A percentile compares a stretch with the other conserved stretches of the same genome.
Conservation (phyloP, 768 basidiomycete species). For the Panaeolus cyanescens region DNA sequence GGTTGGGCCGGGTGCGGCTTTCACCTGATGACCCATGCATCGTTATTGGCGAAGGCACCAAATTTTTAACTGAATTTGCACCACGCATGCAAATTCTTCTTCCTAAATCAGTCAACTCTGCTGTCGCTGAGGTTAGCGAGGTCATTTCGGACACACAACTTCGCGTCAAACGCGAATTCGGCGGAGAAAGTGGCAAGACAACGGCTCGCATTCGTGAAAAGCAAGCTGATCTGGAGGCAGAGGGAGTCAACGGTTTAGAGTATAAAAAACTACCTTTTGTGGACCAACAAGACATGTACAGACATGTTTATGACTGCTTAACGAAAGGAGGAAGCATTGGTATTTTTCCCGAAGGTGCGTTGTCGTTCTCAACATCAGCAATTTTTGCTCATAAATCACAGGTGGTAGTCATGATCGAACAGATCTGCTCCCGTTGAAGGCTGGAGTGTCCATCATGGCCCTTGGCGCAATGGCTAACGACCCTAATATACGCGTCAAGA, state of each 20-base stretch:
- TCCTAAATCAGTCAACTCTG: slow-evolving; percentile 75
- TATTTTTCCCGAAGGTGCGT: slow-evolving; percentile 94
- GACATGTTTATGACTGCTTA: slow-evolving; percentile 85
- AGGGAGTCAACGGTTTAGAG: slow-evolving; percentile 63
- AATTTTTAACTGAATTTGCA: slow-evolving; percentile 70
- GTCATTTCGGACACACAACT: slow-evolving; percentile 88
- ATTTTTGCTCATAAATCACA: slow-evolving; percentile 29
- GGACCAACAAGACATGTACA: slow-evolving; percentile 95
- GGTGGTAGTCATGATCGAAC: slow-evolving; percentile 98
- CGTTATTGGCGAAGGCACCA: slow-evolving; percentile 82
- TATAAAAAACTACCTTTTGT: slow-evolving; percentile 88
- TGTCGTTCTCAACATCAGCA: neutral
- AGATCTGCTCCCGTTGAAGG: slow-evolving; percentile 94
- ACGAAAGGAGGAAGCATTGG: slow-evolving; percentile 90
- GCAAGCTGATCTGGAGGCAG: slow-evolving; percentile 54
- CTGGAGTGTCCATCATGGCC: slow-evolving; percentile 97
- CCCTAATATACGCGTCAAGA: slow-evolving; percentile 82
- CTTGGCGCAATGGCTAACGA: slow-evolving; percentile 96
- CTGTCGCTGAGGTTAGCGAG: slow-evolving; percentile 82
- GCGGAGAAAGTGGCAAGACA: slow-evolving; percentile 76
- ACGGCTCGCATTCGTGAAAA: slow-evolving; percentile 70
- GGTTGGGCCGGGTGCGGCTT: slow-evolving; percentile 70
- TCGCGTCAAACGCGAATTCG: slow-evolving; percentile 84
- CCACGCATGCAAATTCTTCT: slow-evolving; percentile 88
- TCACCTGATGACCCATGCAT: slow-evolving; percentile 77